Percentiles rank a stretch among this genome's conserved stretches.
Evolutionary conservation across 148 eudicot genomes (phyloP).

Genomic region (Agrostemma githago): DNA sequence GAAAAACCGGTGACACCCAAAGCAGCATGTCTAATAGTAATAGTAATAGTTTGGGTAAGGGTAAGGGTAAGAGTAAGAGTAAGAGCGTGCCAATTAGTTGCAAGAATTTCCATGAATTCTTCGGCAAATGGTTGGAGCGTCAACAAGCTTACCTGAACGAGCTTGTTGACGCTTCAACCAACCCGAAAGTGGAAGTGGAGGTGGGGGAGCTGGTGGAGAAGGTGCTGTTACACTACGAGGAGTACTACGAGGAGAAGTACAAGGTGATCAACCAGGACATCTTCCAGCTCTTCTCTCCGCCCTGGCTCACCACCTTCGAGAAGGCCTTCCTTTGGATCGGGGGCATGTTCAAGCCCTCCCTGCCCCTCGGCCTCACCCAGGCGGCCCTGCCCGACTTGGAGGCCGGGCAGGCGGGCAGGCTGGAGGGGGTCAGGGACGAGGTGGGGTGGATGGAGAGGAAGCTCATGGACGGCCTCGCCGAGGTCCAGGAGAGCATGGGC

Average conservation of each 20-base stretch:
- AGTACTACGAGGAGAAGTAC: conserved; percentile 31
- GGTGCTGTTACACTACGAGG: conserved; percentile 28
- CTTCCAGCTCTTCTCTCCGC: conserved; percentile 30
- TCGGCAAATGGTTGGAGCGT: conserved; percentile 13
- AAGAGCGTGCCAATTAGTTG: conserved; percentile 2
- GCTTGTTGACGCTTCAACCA: background rate
- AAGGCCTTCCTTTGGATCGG: conserved; percentile 32
- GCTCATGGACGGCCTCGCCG: conserved; percentile 3
- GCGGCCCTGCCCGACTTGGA: background rate
- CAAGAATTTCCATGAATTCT: conserved; percentile 5
- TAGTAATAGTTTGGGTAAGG: too few relatives aligned
- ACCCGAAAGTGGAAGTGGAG: background rate
- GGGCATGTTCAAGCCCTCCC: conserved; percentile 35
- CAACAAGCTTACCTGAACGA: conserved; percentile 16
- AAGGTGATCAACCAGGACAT: conserved; percentile 19
- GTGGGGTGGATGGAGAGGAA: conserved; percentile 15
- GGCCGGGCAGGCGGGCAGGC: background rate
- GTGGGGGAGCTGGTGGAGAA: conserved; percentile 9
- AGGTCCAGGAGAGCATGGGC: conserved; percentile 26
- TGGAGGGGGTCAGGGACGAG: conserved; percentile 1
- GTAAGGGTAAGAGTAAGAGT: background rate
- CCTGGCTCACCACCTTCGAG: conserved; percentile 40
- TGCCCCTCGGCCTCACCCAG: conserved; percentile 14
- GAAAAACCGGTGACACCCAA: too few relatives aligned
- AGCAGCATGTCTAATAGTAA: too few relatives aligned